Conservation (phyloP, 306 rosid genomes). For the Styphnolobium japonicum region DNA sequence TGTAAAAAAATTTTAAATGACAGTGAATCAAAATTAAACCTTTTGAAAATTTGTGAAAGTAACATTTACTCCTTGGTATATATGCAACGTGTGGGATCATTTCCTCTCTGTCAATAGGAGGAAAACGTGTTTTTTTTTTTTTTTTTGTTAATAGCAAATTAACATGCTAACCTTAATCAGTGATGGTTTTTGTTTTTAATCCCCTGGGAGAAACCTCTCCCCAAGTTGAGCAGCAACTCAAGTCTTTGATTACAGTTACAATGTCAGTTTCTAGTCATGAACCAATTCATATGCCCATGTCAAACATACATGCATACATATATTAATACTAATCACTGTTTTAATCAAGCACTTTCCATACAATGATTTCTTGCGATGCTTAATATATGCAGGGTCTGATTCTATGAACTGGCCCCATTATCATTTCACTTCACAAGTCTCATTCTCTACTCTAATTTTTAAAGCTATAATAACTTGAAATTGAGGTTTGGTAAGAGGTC, state of each 20-base stretch:
- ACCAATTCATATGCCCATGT: not conserved
- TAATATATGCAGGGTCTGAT: constrained; percentile 1
- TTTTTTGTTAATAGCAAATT: not conserved
- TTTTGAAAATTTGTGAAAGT: no score
- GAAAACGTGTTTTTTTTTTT: not conserved
- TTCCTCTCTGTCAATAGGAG: not conserved
- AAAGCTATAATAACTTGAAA: constrained; percentile 15
- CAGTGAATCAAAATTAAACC: no score
- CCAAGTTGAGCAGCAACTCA: not conserved
- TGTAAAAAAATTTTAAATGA: no score
- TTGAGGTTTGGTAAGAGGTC: constrained; percentile 41
- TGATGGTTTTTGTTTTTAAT: not conserved
- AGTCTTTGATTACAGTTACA: not conserved
- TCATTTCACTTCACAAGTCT: constrained; percentile 33
- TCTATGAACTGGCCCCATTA: constrained; percentile 7
- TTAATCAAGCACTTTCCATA: constrained; percentile 22
- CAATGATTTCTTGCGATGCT: constrained; percentile 26
- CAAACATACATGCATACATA: not conserved
- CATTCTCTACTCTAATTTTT: constrained; percentile 24
- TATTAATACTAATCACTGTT: not conserved
- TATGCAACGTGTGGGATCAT: not conserved
- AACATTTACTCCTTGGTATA: not conserved
- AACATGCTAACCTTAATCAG: not conserved
- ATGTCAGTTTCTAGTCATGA: not conserved
- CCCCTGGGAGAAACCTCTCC: not conserved